Evolutionary conservation across 148 eudicot species (phyloP).

Genomic region (Pouteria glomerata): DNA sequence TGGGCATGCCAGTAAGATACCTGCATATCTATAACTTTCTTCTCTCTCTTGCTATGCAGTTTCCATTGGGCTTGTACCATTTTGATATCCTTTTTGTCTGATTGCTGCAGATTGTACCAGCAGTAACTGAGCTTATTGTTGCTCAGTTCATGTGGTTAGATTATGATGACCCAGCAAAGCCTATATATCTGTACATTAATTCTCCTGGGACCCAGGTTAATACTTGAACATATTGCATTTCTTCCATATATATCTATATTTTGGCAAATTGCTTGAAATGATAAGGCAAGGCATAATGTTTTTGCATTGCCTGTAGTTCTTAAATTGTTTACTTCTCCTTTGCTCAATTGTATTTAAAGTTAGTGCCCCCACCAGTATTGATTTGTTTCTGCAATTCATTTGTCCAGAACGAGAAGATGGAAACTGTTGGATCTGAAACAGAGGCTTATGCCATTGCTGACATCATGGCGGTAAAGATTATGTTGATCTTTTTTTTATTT

Average conservation of each 20-base stretch:
- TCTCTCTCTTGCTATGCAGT: background rate
- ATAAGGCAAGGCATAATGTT: background rate
- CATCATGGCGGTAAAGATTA: conserved; percentile 68
- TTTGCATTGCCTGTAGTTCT: background rate
- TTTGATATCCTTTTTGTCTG: conserved; percentile 7
- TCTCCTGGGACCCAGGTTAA: conserved; percentile 80
- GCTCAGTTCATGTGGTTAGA: conserved; percentile 91
- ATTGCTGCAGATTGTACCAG: conserved; percentile 72
- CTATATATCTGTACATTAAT: conserved; percentile 80
- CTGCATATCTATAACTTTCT: background rate
- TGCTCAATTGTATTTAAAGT: background rate
- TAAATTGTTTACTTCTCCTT: background rate
- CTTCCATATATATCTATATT: background rate
- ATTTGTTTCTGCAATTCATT: conserved; percentile 8
- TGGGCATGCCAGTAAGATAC: conserved; percentile 80
- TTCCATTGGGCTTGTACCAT: background rate
- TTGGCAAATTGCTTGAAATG: background rate
- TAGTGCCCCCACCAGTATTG: background rate
- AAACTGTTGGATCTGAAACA: conserved; percentile 75
- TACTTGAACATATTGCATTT: background rate
- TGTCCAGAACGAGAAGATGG: conserved; percentile 65
- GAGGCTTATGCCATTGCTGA: conserved; percentile 87
- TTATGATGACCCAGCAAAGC: conserved; percentile 60
- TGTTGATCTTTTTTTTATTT: too few relatives aligned
- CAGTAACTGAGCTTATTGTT: conserved; percentile 79